Percentiles rank a stretch among this genome's conserved stretches.
Evolutionary conservation across 306 rosid genomes (phyloP).

Genomic region (Spatholobus suberectus): DNA sequence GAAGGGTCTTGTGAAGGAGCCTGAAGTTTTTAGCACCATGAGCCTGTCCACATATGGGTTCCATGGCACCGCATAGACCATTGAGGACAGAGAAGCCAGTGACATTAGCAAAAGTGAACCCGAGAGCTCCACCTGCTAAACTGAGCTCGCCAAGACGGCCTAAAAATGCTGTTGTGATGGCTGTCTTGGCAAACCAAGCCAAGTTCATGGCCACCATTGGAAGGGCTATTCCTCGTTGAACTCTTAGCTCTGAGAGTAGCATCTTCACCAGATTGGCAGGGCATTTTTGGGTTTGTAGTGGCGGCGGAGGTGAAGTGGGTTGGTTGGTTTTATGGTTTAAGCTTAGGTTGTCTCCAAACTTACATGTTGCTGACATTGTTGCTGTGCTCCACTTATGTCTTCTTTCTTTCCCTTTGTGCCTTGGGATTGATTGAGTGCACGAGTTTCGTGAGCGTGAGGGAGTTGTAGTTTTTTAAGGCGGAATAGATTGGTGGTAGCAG

Average conservation of each 20-base stretch:
- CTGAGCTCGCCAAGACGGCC: conserved; percentile 80
- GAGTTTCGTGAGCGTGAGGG: conserved; percentile 47
- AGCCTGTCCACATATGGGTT: conserved; percentile 96
- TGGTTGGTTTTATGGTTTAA: conserved; percentile 28
- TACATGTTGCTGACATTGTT: conserved; percentile 52
- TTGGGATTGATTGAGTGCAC: conserved; percentile 40
- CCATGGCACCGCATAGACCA: conserved; percentile 88
- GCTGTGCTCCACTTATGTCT: background rate
- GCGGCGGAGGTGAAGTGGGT: conserved; percentile 24
- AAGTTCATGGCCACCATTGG: conserved; percentile 84
- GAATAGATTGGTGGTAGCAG: background rate
- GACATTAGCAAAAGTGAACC: conserved; percentile 90
- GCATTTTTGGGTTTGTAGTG: conserved; percentile 41
- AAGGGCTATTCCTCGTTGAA: conserved; percentile 61
- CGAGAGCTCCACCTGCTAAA: conserved; percentile 83
- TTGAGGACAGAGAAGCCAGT: conserved; percentile 88
- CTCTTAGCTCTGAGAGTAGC: conserved; percentile 61
- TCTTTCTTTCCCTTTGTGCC: background rate
- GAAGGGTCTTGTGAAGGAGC: conserved; percentile 87
- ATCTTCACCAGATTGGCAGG: conserved; percentile 27
- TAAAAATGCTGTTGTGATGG: conserved; percentile 82
- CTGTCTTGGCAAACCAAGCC: conserved; percentile 79
- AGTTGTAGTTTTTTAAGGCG: conserved; percentile 17
- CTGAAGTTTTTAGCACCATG: conserved; percentile 73
- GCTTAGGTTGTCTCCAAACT: conserved; percentile 43